phyloP scores from a whole-genome alignment of 139 green algal species.

The Volvox africanus region DNA sequence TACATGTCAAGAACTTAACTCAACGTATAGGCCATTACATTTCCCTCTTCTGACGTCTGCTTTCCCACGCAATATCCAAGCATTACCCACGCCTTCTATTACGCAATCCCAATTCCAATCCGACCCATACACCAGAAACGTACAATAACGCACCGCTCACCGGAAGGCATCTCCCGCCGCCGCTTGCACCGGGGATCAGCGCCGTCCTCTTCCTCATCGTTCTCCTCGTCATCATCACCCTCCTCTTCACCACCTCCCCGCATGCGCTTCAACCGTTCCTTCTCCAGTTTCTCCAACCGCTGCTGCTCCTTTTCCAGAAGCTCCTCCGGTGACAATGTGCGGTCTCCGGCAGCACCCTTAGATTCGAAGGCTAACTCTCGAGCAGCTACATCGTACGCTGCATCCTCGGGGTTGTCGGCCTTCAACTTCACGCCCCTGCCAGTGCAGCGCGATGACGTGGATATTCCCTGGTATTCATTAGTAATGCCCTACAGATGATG shows the following conservation, averaged over 20 bases:
- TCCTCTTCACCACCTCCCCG: slow-evolving; percentile 48
- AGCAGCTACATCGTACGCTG: slow-evolving; percentile 77
- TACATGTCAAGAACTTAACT: no score
- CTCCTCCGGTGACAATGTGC: slow-evolving; percentile 72
- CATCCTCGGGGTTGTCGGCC: slow-evolving; percentile 69
- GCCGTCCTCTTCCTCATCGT: slow-evolving; percentile 44
- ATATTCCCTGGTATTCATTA: no score
- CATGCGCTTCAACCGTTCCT: slow-evolving; percentile 78
- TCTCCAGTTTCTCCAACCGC: slow-evolving; percentile 82
- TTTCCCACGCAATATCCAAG: no score
- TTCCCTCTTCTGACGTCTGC: no score
- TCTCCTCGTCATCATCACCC: slow-evolving; percentile 1
- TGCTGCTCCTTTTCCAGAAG: slow-evolving; percentile 71
- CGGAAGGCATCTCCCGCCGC: slow-evolving; percentile 57
- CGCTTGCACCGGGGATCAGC: slow-evolving; percentile 38
- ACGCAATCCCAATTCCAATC: not conserved
- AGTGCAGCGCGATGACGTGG: no score
- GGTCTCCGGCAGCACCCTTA: slow-evolving; percentile 54
- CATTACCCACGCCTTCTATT: no score
- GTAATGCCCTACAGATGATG: no score
- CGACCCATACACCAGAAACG: not conserved
- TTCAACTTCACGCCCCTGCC: slow-evolving; percentile 61
- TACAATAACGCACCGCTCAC: slow-evolving; percentile 20
- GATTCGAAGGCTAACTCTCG: slow-evolving; percentile 83
- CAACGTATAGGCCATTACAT: no score